These are phyloP conservation scores for Massospora cicadina DNA, from an alignment of 371 early-diverging fungal species.

Conservation along the genomic window DNA sequence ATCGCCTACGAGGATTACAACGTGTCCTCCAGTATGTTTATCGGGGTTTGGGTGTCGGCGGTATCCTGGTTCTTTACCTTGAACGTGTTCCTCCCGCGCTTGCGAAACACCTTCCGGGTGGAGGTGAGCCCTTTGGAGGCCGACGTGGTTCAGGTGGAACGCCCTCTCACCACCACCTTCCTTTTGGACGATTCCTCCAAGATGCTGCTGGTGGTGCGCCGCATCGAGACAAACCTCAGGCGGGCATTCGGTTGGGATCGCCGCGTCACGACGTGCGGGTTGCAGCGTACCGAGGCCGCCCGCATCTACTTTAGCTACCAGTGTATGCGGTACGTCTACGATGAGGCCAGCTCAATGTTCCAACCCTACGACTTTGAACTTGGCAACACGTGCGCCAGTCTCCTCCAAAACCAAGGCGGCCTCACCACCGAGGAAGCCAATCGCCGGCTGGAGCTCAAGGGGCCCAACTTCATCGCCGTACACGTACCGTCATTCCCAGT, in stretches of 20 bases:
- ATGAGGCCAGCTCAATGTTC: constrained; percentile 21
- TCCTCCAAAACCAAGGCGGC: constrained; percentile 28
- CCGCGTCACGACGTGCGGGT: constrained; percentile 20
- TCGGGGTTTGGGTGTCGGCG: constrained; percentile 20
- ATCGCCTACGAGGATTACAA: constrained; percentile 29
- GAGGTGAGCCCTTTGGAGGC: constrained; percentile 27
- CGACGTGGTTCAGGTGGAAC: constrained; percentile 39
- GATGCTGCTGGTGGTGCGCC: constrained; percentile 17
- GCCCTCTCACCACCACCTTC: constrained; percentile 25
- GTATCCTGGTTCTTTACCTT: constrained; percentile 36
- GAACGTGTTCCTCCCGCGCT: constrained; percentile 20
- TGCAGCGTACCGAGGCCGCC: constrained; percentile 20
- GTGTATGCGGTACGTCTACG: constrained; percentile 50
- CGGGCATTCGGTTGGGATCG: constrained; percentile 19
- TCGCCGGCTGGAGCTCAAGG: constrained; percentile 36
- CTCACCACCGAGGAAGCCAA: constrained; percentile 34
- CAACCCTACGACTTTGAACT: constrained; percentile 34
- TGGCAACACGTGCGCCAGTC: constrained; percentile 26
- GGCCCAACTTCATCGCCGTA: constrained; percentile 51
- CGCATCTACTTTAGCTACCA: constrained; percentile 48
- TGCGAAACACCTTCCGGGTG: constrained; percentile 45
- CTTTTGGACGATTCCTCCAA: constrained; percentile 29
- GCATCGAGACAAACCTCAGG: constrained; percentile 17
- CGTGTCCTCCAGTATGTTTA: constrained; percentile 37
- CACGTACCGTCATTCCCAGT: constrained; percentile 30